These are phyloP conservation scores for Talaromyces sp. DNA, from an alignment of 2,329 filamentous ascomycete genomes.

Conservation along the genomic window DNA sequence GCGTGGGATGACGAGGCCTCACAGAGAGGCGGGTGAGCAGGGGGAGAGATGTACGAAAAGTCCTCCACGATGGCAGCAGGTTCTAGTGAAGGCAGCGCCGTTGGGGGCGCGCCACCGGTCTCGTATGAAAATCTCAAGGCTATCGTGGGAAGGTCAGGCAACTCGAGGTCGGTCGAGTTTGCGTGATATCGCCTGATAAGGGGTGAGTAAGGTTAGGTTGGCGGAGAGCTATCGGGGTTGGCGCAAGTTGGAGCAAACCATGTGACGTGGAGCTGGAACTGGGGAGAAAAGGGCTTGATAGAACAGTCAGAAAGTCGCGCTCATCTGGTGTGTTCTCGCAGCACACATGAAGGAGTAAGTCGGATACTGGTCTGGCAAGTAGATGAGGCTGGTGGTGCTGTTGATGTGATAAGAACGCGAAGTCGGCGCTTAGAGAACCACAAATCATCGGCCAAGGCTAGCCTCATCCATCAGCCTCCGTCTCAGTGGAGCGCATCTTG, in stretches of 20 bases:
- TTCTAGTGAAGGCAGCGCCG: conserved; percentile 41
- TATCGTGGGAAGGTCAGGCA: background rate
- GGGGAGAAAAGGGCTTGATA: background rate
- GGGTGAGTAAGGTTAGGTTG: conserved; percentile 38
- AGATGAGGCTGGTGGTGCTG: background rate
- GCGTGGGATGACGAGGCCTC: conserved; percentile 47
- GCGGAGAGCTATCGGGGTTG: conserved; percentile 3
- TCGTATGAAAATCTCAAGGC: conserved; percentile 28
- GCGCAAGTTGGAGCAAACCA: conserved; percentile 6
- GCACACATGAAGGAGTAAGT: background rate
- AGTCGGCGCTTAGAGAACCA: conserved; percentile 4
- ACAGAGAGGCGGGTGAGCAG: conserved; percentile 36
- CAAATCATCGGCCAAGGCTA: conserved; percentile 9
- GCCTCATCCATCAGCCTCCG: background rate
- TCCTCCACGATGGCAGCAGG: conserved; percentile 41
- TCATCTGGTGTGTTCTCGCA: background rate
- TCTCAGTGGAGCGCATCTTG: background rate
- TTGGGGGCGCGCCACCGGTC: conserved; percentile 38
- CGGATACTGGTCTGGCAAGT: background rate
- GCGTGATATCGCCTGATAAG: conserved; percentile 14
- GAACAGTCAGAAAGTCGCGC: background rate
- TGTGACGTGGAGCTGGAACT: background rate
- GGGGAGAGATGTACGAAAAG: conserved; percentile 37
- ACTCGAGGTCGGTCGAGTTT: background rate
- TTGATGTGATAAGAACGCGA: conserved; percentile 12